Evolutionary conservation across 2,329 filamentous ascomycete species (phyloP).

Genomic region (Calycina marina): DNA sequence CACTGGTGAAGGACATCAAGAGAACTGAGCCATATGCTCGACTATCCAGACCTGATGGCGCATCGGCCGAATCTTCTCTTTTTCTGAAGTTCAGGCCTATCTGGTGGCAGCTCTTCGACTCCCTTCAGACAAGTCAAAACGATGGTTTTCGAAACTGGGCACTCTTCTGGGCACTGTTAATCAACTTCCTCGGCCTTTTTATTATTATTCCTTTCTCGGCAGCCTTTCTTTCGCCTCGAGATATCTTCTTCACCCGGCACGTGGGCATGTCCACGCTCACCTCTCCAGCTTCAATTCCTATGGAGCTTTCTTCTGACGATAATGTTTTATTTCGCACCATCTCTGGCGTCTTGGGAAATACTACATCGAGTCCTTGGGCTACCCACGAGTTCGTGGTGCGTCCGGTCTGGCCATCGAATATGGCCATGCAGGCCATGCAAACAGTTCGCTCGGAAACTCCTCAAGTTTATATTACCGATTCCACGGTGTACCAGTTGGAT

Average conservation of each 20-base stretch:
- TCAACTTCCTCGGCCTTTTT: conserved; percentile 7
- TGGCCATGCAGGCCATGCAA: conserved; percentile 1
- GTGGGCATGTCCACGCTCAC: conserved; percentile 3
- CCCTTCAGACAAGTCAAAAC: conserved; percentile 7
- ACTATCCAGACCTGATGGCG: conserved; percentile 5
- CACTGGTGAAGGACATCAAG: conserved; percentile 6
- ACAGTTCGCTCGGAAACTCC: conserved; percentile 1
- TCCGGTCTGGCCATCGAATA: conserved; percentile 8
- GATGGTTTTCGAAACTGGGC: conserved; percentile 5
- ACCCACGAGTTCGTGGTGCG: conserved; percentile 9
- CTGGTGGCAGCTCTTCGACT: conserved; percentile 6
- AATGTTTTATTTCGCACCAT: conserved; percentile 7
- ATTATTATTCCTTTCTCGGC: conserved; percentile 10
- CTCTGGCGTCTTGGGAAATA: conserved; percentile 7
- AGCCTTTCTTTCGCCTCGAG: conserved; percentile 5
- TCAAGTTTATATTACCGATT: conserved; percentile 7
- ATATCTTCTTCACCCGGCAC: conserved; percentile 2
- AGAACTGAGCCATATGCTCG: conserved; percentile 8
- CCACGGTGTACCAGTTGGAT: conserved; percentile 7
- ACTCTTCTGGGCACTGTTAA: conserved; percentile 8
- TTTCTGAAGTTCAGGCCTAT: conserved; percentile 4
- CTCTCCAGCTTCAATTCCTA: conserved; percentile 1
- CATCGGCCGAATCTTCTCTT: conserved; percentile 5
- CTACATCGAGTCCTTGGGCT: conserved; percentile 8
- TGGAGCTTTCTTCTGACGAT: conserved; percentile 5